Evolutionary conservation across 1,284 basidiomycete species (phyloP), one percentile per base, ranked within the genome.

Genomic region (Vanrija sp.): DNA sequence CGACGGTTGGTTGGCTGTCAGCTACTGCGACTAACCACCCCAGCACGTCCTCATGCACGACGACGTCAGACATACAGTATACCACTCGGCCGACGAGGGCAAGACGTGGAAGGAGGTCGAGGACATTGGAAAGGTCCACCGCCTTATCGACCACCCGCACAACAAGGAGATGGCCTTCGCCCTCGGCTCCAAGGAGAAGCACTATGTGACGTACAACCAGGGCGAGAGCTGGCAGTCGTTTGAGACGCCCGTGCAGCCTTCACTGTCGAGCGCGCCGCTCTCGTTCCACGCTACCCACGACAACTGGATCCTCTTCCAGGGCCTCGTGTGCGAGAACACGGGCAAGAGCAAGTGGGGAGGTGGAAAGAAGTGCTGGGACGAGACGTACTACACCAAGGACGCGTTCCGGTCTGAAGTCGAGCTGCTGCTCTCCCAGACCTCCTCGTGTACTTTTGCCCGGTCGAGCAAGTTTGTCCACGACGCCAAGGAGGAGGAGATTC

Each of bases 41-140:
- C 75, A 96, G 85, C 81, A 82, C 54, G 86, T 86, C 10, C 78
- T 97, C 49, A 92, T 89, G 68, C 89, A 93, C 71, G 93, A 98
- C 73, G 75, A 83, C 2, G 65, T 82, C 18, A 78, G 81, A 12
- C 83, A 86, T 10, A 80, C 83, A 53, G 80, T 98, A 7, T 84
- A 85, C 66, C 82, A 93, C 6, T 94, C 91, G 3, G 78, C 81
- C n/a, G 84, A 98, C 68, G 95, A 98, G 77, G 95, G 95, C 47
- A 92, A 86, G 75, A 76, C 77, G 0, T 98, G 93, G 92, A 73
- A 72, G 1, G 72, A 68, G 46, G 84, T 87, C 47, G 76, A 80
- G 0, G 84, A 79, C 44, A 83, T 95, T 45, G 41, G 16, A 3
- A 75, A 82, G 49, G 85, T 88, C 1, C 67, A 79, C 8, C 83